phyloP scores from a whole-genome alignment of 2,329 filamentous ascomycete species.

The Colletotrichum sp. region DNA sequence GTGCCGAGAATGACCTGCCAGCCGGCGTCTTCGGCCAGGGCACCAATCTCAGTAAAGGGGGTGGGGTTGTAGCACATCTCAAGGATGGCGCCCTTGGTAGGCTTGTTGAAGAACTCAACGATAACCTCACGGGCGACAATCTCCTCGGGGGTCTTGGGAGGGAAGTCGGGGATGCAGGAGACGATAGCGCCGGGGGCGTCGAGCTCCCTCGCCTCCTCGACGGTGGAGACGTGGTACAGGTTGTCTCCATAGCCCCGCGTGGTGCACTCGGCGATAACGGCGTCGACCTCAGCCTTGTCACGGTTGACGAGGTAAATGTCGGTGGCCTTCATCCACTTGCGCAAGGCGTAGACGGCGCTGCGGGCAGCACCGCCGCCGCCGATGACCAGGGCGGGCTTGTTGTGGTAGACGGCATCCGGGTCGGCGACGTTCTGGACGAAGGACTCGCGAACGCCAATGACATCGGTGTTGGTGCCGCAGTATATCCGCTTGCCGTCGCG shows the following conservation, averaged over 20 bases:
- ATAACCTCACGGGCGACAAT: constrained; percentile 60
- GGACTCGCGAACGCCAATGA: constrained; percentile 76
- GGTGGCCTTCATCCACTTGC: constrained; percentile 70
- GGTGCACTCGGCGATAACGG: constrained; percentile 69
- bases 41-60: constrained; percentile 70
- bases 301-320: constrained; percentile 81
- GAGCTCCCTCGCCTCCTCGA: constrained; percentile 63
- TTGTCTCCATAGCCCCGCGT: constrained; percentile 62
- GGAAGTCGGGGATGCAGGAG: constrained; percentile 77
- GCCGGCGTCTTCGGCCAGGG: constrained; percentile 62
- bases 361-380: constrained; percentile 82
- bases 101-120: constrained; percentile 49
- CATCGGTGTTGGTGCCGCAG: constrained; percentile 83
- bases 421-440: constrained; percentile 62
- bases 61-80: constrained; percentile 87
- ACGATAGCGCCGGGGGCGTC: constrained; percentile 71
- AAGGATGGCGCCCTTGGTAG: constrained; percentile 70
- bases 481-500: constrained; percentile 55
- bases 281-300: constrained; percentile 68
- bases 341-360: constrained; percentile 76
- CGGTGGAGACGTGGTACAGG: constrained; percentile 65
- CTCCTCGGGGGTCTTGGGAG: constrained; percentile 70
- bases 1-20: constrained; percentile 80
- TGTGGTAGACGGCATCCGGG: constrained; percentile 53
- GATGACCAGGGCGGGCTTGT: constrained; percentile 72